A percentile compares a stretch with the other conserved stretches of the same genome.
These are phyloP conservation scores for Polytrichum formosum DNA, from an alignment of 225 moss, liverwort and hornwort genomes.

Conservation along the genomic window DNA sequence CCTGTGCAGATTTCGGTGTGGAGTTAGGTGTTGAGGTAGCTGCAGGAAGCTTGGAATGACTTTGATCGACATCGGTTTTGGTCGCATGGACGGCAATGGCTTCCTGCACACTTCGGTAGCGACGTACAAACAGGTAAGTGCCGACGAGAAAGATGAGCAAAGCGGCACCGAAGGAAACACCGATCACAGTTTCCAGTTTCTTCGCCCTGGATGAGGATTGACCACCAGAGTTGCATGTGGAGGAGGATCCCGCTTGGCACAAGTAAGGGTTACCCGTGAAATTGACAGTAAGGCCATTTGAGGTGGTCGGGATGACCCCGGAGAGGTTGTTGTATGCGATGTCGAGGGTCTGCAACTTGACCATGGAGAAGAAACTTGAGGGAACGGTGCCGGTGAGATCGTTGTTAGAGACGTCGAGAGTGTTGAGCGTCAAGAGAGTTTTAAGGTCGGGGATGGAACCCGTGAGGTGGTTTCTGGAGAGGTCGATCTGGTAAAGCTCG, in stretches of 20 bases:
- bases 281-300: background rate
- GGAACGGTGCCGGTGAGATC: background rate
- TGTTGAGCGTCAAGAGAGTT: background rate
- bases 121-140: background rate
- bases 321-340: conserved; percentile 15
- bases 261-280: background rate
- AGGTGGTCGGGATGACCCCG: background rate
- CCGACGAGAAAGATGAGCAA: background rate
- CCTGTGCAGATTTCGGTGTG: no score
- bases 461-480: background rate
- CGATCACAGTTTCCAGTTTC: background rate
- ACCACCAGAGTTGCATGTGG: background rate
- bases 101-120: background rate
- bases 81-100: background rate
- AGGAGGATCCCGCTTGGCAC: background rate
- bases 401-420: background rate
- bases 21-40: no score
- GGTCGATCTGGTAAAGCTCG: conserved; percentile 6
- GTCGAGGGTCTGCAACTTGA: background rate
- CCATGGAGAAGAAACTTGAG: conserved; percentile 3
- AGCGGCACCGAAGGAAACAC: background rate
- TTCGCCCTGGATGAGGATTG: background rate
- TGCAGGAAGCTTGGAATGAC: no score
- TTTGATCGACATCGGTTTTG: no score
- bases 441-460: conserved; percentile 11